Percentiles rank a stretch among this genome's conserved stretches.
Evolutionary conservation across 2,329 filamentous ascomycete species (phyloP).

Genomic region (Talaromyces sp.): DNA sequence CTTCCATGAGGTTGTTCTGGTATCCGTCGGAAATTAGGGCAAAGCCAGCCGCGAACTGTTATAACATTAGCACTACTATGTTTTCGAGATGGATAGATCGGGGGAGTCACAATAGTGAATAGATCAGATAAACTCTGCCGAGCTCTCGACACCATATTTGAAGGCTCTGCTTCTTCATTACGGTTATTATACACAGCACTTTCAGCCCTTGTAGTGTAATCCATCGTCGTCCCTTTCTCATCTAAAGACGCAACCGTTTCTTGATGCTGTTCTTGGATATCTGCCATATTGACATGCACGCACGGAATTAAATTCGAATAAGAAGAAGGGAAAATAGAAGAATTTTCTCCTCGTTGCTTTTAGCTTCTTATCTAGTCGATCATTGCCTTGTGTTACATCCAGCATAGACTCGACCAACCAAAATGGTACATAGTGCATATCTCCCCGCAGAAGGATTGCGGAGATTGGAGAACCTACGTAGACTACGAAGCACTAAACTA

Average conservation of each 20-base stretch:
- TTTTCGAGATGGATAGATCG: neutral
- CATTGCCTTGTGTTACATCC: neutral
- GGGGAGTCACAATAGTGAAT: constrained; percentile 27
- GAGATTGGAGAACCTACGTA: neutral
- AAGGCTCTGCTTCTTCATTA: constrained; percentile 15
- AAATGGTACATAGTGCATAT: neutral
- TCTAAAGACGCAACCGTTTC: neutral
- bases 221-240: neutral
- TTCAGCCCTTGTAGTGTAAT: neutral
- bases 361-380: neutral
- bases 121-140: constrained; percentile 27
- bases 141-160: constrained; percentile 21
- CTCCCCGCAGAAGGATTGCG: neutral
- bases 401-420: neutral
- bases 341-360: neutral
- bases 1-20: constrained; percentile 30
- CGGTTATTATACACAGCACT: neutral
- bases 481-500: neutral
- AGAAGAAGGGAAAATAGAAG: too few relatives aligned
- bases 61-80: neutral
- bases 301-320: too few relatives aligned
- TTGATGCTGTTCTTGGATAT: neutral
- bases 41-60: constrained; percentile 29
- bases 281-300: neutral
- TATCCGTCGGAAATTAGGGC: constrained; percentile 32